Percentiles rank a stretch among this genome's conserved stretches.
phyloP scores from a whole-genome alignment of 176 grass and related monocot species.

The Avena atlantica region DNA sequence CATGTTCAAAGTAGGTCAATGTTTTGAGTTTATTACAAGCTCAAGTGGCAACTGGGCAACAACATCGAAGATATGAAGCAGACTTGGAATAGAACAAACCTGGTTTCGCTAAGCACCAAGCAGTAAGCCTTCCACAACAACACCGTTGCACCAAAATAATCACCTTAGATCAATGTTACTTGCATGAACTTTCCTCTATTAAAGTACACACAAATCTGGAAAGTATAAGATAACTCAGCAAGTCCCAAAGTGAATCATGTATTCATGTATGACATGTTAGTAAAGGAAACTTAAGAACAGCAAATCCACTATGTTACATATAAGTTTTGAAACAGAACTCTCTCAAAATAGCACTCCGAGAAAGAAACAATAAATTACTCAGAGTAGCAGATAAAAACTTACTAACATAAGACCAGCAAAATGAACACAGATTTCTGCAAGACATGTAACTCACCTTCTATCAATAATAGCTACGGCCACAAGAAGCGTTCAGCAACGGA shows the following conservation, averaged over 20 bases:
- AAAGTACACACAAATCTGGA: not conserved
- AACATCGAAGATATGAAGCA: constrained; percentile 33
- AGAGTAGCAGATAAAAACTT: not conserved
- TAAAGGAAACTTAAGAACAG: not conserved
- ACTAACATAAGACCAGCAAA: constrained; percentile 24
- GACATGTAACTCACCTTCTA: constrained; percentile 30
- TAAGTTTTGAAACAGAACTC: constrained; percentile 13
- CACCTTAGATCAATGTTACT: not conserved
- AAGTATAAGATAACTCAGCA: not conserved
- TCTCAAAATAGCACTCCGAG: not conserved
- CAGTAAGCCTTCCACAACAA: not conserved
- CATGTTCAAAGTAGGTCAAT: not conserved
- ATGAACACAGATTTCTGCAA: constrained; percentile 7
- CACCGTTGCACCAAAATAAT: not conserved
- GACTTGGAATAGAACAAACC: constrained; percentile 28
- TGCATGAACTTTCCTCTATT: not conserved
- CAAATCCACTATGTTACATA: not conserved
- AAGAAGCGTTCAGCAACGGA: not conserved
- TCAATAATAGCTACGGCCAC: not conserved
- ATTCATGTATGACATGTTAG: not conserved
- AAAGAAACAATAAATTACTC: constrained; percentile 22
- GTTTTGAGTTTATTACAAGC: not conserved
- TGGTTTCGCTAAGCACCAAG: constrained; percentile 10
- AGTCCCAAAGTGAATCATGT: not conserved
- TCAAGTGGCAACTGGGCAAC: not conserved